Evolutionary conservation across 192 early-diverging fungal species (phyloP), one percentile per base, ranked within the genome.

Genomic region (Dimargaris cristalligena): DNA sequence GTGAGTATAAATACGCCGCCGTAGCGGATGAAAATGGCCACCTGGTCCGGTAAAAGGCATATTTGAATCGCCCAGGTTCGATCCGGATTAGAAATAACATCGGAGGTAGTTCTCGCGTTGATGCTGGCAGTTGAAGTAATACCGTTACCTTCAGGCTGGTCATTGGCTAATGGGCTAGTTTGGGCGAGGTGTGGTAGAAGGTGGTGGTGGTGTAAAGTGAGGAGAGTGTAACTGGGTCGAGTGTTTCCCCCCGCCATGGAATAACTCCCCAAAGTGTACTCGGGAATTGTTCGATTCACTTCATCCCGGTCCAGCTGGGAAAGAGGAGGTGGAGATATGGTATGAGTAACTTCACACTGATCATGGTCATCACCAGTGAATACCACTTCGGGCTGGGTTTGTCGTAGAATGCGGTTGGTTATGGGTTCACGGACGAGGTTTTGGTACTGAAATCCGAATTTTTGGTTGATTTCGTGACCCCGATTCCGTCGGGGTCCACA

Each of bases 311-410:
- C 50, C 25, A 47, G 26, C 29, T 13, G 31, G 30, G 16, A 13
- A 2, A 18, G 23, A 29, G 31, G 31, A 16, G 54, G 20, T 28
- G 3, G 4, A 11, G 54, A 48, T n/a, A 62, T 26, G 0, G 32
- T 22, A 48, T 89, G 86, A 1, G 65, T 34, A 3, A 85, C 62
- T 48, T 74, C 75, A 65, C 94, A 97, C 59, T 84, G 86, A 62
- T 97, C 94, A 58, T 97, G 94, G 64, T 97, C 91, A 61, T 97
- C 91, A 22, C 91, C 94, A 62, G 85, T 89, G 48, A 94, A 85
- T 2, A 93, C 73, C 1, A 85, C 69, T 0, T 65, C 61, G 0
- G 94, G 91, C 38, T 78, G 62, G 23, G 90, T 70, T 0, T 46
- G 63, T 0, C 71, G 57, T 16, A 94, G 61, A 23, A 97, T 76